These are phyloP conservation scores for Yamagishiella unicocca DNA, from an alignment of 139 green algal genomes.

Conservation along the genomic window DNA sequence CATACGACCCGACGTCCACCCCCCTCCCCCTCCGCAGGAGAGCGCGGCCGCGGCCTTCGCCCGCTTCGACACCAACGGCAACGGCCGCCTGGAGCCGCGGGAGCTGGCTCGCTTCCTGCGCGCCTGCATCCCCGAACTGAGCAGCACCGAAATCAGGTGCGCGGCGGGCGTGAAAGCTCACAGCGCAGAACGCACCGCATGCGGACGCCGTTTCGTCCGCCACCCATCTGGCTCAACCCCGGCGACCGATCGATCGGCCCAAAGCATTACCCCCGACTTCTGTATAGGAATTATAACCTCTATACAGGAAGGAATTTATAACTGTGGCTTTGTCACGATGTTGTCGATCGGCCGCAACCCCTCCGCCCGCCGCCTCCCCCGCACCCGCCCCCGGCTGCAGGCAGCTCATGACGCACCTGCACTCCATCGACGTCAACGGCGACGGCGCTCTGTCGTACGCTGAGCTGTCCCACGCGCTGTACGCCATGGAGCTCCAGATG, in stretches of 20 bases:
- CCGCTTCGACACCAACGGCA: conserved; percentile 42
- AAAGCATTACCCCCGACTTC: no score
- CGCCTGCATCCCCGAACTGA: conserved; percentile 42
- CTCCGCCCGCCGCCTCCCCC: not conserved
- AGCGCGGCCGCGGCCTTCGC: conserved; percentile 21
- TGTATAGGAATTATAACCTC: no score
- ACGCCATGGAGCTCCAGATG: conserved; percentile 41
- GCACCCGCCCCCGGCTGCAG: not conserved
- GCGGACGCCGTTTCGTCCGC: no score
- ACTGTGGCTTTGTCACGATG: no score
- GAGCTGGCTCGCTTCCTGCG: conserved; percentile 54
- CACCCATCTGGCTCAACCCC: no score
- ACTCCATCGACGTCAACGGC: conserved; percentile 52
- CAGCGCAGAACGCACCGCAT: no score
- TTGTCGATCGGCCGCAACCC: not conserved
- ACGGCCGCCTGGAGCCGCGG: conserved; percentile 41
- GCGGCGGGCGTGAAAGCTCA: not conserved
- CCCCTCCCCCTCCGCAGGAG: no score
- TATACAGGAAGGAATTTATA: no score
- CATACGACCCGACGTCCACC: no score
- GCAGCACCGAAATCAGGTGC: conserved; percentile 31
- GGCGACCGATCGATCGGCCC: no score
- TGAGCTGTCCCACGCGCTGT: conserved; percentile 52
- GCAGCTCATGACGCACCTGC: conserved; percentile 47
- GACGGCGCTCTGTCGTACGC: conserved; percentile 43